Evolutionary conservation across 2,329 filamentous ascomycete genomes (phyloP), one percentile per base, ranked within the genome.

Genomic region (Elsinoe australis): DNA sequence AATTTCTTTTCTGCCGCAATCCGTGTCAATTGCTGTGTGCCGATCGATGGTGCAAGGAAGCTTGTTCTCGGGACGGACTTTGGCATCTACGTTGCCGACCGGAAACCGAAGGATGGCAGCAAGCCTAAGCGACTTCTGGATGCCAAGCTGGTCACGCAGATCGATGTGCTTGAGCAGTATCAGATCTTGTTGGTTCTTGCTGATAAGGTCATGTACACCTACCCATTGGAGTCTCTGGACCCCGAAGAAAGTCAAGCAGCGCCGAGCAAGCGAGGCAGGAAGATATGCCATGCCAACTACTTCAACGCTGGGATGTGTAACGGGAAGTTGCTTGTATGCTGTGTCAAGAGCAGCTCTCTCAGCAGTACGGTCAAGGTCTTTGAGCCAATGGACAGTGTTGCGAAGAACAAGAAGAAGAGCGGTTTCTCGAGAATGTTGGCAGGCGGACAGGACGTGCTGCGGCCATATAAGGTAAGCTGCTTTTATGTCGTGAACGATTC

Each of bases 281-380:
- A 95, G 73, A 96, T 98, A 54, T 94, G 86, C 59, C 89, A 95
- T 68, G 94, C 90, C 67, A 95, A 90, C 66, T 98, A 96, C 71
- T 98, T 98, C 80, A 95, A 94, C 69, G 85, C 88, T 14, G 92
- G 92, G 31, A 94, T 95, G 59, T 96, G 92, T 62, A 76, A 95
- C 51, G 89, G 92, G 26, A 80, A 92, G 53, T 92, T 96, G 63
- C 74, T 98, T 47, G 92, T 98, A 22, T 96, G 90, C 68, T 94
- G 87, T 57, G 92, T 96, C 60, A 96, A 95, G 71, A 94, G 87
- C 32, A 90, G 85, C 14, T 86, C 89, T 2, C 72, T 96, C 24
- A 95, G 87, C 46, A 94, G 87, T 10, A 96, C 90, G 1, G 95
- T 98, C 72, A 96, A 96, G 69, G 92, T 96, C n/a, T 96, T 87